Percentiles rank a stretch among this genome's conserved stretches.
Conservation (phyloP, 2,329 filamentous ascomycete species). For the Neofusicoccum laricinum region DNA sequence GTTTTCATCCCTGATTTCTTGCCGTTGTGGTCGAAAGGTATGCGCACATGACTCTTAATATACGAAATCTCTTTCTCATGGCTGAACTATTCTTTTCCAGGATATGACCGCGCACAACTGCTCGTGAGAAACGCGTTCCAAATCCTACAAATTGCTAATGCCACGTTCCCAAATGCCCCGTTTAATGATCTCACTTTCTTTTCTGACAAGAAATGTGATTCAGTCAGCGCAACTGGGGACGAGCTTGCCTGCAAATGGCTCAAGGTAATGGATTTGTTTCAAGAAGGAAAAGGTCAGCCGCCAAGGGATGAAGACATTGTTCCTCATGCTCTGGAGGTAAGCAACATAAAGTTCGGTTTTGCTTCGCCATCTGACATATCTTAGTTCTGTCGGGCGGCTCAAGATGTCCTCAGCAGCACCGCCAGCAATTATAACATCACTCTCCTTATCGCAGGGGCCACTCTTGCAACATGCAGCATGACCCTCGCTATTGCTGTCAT, state of each 20-base stretch:
- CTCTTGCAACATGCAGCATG: constrained; percentile 43
- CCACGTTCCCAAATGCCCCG: constrained; percentile 62
- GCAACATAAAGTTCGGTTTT: constrained; percentile 5
- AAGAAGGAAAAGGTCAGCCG: neutral
- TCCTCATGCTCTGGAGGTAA: constrained; percentile 29
- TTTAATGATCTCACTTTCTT: constrained; percentile 38
- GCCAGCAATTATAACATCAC: constrained; percentile 86
- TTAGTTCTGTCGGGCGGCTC: constrained; percentile 47
- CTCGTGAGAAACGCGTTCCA: constrained; percentile 77
- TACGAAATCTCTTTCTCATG: neutral
- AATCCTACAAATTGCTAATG: constrained; percentile 71
- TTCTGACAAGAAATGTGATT: constrained; percentile 17
- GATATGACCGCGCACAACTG: constrained; percentile 60
- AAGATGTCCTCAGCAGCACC: constrained; percentile 79
- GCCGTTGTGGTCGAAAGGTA: constrained; percentile 69
- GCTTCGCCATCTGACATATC: neutral
- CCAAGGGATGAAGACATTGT: constrained; percentile 2
- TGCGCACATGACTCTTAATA: neutral
- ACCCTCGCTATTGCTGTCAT: constrained; percentile 33
- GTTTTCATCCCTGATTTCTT: constrained; percentile 79
- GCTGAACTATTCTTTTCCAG: constrained; percentile 25
- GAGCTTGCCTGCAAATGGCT: constrained; percentile 69
- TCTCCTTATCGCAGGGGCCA: constrained; percentile 53
- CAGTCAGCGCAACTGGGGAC: constrained; percentile 26
- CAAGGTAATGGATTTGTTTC: constrained; percentile 21